Evolutionary conservation across 1,284 basidiomycete genomes (phyloP).

Genomic region (Mycena citricolor): DNA sequence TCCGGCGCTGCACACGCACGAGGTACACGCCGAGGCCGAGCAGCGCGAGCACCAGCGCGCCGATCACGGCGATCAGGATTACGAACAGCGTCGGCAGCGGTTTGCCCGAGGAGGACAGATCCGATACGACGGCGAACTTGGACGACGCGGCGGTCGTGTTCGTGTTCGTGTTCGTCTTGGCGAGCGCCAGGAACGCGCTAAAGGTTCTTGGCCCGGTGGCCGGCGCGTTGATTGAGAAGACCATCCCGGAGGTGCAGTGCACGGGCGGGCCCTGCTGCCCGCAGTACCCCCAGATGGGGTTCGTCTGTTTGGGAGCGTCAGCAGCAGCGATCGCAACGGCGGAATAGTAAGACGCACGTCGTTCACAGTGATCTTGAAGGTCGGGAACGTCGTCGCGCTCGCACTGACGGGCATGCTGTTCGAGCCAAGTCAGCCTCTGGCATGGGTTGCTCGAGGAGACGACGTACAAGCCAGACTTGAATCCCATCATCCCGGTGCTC

Average conservation of each 20-base stretch:
- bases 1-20: conserved; percentile 20
- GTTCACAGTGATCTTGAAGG: conserved; percentile 53
- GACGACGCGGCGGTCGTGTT: not conserved
- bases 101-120: no score
- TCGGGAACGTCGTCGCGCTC: conserved; percentile 42
- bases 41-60: conserved; percentile 1
- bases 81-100: not conserved
- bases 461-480: conserved; percentile 53
- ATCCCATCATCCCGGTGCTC: conserved; percentile 37
- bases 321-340: conserved; percentile 5
- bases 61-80: not conserved
- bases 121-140: not conserved
- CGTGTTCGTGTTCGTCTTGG: conserved; percentile 22
- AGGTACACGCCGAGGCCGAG: conserved; percentile 12
- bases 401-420: conserved; percentile 40
- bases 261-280: conserved; percentile 33
- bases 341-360: conserved; percentile 37
- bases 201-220: conserved; percentile 46
- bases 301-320: conserved; percentile 31
- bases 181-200: conserved; percentile 39
- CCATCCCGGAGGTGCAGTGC: conserved; percentile 48
- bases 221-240: conserved; percentile 50
- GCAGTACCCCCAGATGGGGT: conserved; percentile 55
- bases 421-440: conserved; percentile 5
- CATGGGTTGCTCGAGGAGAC: not conserved